phyloP scores from a whole-genome alignment of 257 asterid genomes.

The Nemophila menziesii region DNA sequence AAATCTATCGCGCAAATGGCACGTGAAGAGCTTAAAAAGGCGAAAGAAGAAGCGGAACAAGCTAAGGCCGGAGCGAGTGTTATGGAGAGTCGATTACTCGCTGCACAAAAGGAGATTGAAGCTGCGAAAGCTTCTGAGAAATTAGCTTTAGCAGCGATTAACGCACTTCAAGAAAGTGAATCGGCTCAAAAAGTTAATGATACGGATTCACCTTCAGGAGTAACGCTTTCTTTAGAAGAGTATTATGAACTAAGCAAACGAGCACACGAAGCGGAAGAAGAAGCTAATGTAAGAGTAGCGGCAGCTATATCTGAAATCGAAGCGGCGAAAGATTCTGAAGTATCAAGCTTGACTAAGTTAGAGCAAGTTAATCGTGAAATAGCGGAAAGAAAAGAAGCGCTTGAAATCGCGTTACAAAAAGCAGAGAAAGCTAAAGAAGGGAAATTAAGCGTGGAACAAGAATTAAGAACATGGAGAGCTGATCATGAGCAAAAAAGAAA shows the following conservation, averaged over 20 bases:
- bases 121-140: conserved; percentile 85
- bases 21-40: conserved; percentile 47
- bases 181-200: conserved; percentile 26
- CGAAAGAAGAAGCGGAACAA: conserved; percentile 67
- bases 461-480: conserved; percentile 72
- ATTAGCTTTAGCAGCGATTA: conserved; percentile 74
- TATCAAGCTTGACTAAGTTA: conserved; percentile 47
- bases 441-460: conserved; percentile 71
- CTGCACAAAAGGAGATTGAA: conserved; percentile 81
- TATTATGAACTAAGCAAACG: conserved; percentile 79
- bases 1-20: conserved; percentile 39
- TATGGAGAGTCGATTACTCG: conserved; percentile 50
- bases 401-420: conserved; percentile 43
- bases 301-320: conserved; percentile 64
- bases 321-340: conserved; percentile 70
- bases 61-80: conserved; percentile 59
- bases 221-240: conserved; percentile 64
- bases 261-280: conserved; percentile 86
- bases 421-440: conserved; percentile 76
- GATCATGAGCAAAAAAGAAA: conserved; percentile 69
- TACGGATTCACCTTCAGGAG: conserved; percentile 38
- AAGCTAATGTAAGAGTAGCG: conserved; percentile 51
- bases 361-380: conserved; percentile 58
- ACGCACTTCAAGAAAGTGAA: conserved; percentile 72
- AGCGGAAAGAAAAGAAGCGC: conserved; percentile 40